Evolutionary conservation across 176 grass and related monocot genomes (phyloP).

Genomic region (Bromus sterilis): DNA sequence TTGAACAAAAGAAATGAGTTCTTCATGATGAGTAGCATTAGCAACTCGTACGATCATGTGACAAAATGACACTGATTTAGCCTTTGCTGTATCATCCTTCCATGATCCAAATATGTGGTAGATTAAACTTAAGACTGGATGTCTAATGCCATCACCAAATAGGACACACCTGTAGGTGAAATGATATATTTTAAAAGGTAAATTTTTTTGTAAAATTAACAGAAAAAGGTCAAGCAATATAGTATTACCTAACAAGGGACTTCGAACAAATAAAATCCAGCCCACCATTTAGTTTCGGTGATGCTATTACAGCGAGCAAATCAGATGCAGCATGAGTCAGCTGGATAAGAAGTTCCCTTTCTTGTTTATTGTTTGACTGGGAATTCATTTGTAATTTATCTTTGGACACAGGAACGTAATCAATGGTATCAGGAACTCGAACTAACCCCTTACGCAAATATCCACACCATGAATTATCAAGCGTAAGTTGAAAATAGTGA

Average conservation of each 20-base stretch:
- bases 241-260: constrained; percentile 9
- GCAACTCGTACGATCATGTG: background rate
- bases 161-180: constrained; percentile 4
- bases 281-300: constrained; percentile 11
- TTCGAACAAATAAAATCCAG: background rate
- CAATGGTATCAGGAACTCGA: constrained; percentile 1
- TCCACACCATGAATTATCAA: background rate
- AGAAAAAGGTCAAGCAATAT: background rate
- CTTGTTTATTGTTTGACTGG: background rate
- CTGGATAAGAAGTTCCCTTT: background rate
- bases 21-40: background rate
- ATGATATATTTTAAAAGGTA: background rate
- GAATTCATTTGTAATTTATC: background rate
- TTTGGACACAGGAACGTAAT: background rate
- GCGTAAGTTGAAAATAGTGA: background rate
- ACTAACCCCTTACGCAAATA: background rate
- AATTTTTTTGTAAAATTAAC: background rate
- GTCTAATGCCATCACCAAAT: background rate
- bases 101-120: background rate
- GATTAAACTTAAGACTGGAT: constrained; percentile 4
- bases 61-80: background rate
- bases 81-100: constrained; percentile 2
- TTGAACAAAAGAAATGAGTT: background rate
- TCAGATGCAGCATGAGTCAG: constrained; percentile 1
- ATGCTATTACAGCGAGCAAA: constrained; percentile 10